Base-by-base conservation (phyloP, 2,329 filamentous ascomycete genomes). In the Amylocarpus encephaloides region DNA sequence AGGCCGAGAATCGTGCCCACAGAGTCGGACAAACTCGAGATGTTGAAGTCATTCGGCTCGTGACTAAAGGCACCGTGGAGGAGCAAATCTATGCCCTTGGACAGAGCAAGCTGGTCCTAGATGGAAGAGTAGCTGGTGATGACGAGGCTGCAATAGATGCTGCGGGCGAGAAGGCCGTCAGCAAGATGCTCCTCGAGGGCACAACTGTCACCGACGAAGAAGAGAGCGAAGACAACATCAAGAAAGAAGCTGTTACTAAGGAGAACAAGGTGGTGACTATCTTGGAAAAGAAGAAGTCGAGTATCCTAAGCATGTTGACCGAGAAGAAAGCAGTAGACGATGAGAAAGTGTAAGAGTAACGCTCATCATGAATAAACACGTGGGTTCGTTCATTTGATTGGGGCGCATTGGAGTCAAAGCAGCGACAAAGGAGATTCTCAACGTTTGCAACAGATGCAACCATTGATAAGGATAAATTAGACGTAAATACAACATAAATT, bases 1-100 rank as follows among this genome's bases (percentile, higher is more conserved):
- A 98, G 67, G 93, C 93, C 0, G 93, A 97, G 73, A 97, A 98
- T 67, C 84, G 93, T 15, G 93, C 93, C 0, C 93, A 98, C 70
- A 85, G 93, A 12, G 88, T 98, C 7, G 93, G 93, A 0, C 93
- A 98, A 72, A 91, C 80, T 29, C 77, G 88, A 13, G 86, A 92
- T 33, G 93, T 98, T 1, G 92, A 98, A 66, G 86, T 98, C 36
- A 82, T 95, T 36, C 77, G 90, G 29, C 76, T 98, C 1, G 85
- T 98, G 48, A 87, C 87, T 0, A 78, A 77, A 50, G 80, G 78
- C 50, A 95, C 92, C 0, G 88, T 98, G 26, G 93, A 98, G 68
- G 91, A 96, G 69, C 84, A 95, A 53, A 94, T 98, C 46, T 86
- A 92, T 68, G 85, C 86, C 41, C 81, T 96, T 0, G 95, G 93